Evolutionary conservation across 1,284 basidiomycete species (phyloP).

Genomic region (Jaminaea rosea): DNA sequence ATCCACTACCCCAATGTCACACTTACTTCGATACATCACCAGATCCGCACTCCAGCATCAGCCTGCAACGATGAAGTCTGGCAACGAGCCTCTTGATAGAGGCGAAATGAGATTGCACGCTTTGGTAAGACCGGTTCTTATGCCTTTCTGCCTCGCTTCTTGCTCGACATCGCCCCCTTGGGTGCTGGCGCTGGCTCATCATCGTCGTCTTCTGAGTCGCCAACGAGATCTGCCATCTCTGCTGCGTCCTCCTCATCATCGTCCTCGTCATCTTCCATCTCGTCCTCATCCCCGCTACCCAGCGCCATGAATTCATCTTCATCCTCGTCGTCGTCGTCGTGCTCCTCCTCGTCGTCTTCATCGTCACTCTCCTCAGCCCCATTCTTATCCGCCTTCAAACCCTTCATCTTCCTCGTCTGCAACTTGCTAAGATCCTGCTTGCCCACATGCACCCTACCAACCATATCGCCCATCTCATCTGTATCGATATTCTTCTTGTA

Average conservation of each 20-base stretch:
- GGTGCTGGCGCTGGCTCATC: conserved; percentile 1
- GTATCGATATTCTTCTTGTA: conserved; percentile 80
- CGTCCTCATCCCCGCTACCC: not conserved
- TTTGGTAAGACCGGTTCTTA: not conserved
- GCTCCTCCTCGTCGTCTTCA: conserved; percentile 3
- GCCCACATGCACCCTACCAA: conserved; percentile 78
- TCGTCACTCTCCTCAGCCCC: not conserved
- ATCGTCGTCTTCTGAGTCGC: conserved; percentile 2
- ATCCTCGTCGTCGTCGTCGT: conserved; percentile 3
- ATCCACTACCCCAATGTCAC: too few species aligned
- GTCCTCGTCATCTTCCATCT: conserved; percentile 4
- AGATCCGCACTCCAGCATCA: too few species aligned
- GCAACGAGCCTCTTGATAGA: too few species aligned
- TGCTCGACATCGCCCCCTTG: not conserved
- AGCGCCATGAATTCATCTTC: not conserved
- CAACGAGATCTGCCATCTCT: not conserved
- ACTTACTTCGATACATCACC: too few species aligned
- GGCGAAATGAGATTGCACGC: too few species aligned
- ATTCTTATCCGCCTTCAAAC: conserved; percentile 54
- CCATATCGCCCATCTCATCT: conserved; percentile 94
- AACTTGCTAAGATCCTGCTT: conserved; percentile 79
- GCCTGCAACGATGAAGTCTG: too few species aligned
- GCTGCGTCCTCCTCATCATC: conserved; percentile 2
- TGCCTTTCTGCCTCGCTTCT: not conserved
- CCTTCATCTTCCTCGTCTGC: conserved; percentile 88